Conservation (phyloP, 169 alveolate species). For the Plasmodium berghei region DNA sequence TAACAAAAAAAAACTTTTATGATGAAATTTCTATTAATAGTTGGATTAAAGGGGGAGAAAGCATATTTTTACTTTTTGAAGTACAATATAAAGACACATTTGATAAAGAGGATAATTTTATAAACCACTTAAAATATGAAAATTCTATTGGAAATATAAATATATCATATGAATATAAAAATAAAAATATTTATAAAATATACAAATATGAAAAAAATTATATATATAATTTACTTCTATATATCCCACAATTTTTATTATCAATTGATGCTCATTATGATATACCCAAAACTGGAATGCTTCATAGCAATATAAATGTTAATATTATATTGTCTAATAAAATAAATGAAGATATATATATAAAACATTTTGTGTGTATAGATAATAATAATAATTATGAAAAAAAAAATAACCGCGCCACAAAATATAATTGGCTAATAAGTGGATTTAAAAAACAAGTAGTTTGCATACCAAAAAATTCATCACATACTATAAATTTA, state of each 20-base stretch:
- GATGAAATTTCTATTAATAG: slow-evolving; percentile 59
- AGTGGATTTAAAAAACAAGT: slow-evolving; percentile 71
- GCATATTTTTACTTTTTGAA: slow-evolving; percentile 57
- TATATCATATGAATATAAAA: slow-evolving; percentile 39
- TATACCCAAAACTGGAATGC: slow-evolving; percentile 54
- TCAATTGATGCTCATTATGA: slow-evolving; percentile 59
- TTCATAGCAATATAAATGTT: slow-evolving; percentile 41
- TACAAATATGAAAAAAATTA: slow-evolving; percentile 4
- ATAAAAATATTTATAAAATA: background rate
- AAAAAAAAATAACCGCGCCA: background rate
- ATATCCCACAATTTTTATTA: slow-evolving; percentile 43
- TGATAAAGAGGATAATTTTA: background rate
- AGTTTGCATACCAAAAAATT: slow-evolving; percentile 44
- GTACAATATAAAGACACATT: slow-evolving; percentile 10
- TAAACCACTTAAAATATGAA: slow-evolving; percentile 23
- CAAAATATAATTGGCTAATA: slow-evolving; percentile 54
- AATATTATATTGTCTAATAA: slow-evolving; percentile 28
- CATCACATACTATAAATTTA: slow-evolving; percentile 40
- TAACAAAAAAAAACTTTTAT: slow-evolving; percentile 7
- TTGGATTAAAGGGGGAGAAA: slow-evolving; percentile 37
- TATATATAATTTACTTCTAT: slow-evolving; percentile 22
- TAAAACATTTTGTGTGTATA: slow-evolving; percentile 40
- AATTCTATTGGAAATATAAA: slow-evolving; percentile 26
- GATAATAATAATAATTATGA: slow-evolving; percentile 1
- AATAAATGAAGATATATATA: slow-evolving; percentile 59